These are phyloP conservation scores for Narthecium ossifragum DNA, from an alignment of 106 monocot genomes.

Conservation along the genomic window DNA sequence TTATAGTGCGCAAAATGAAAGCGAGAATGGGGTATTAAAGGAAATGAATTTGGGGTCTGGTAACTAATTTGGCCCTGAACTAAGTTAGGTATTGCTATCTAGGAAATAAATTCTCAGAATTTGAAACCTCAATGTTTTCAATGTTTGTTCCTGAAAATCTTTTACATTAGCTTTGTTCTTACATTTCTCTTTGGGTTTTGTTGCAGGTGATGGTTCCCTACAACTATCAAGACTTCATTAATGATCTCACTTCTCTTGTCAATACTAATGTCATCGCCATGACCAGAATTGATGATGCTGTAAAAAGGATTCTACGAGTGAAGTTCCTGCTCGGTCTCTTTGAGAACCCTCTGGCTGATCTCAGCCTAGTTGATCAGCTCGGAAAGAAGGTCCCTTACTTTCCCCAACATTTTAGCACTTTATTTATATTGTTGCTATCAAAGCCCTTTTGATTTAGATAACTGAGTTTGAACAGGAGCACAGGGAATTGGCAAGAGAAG, in stretches of 20 bases:
- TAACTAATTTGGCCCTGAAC: no score
- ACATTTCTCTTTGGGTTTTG: background rate
- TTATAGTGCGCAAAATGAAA: no score
- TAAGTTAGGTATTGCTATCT: no score
- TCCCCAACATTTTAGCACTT: background rate
- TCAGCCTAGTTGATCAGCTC: conserved; percentile 46
- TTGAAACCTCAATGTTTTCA: no score
- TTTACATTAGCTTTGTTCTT: conserved; percentile 3
- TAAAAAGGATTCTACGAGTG: conserved; percentile 65
- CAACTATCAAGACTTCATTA: conserved; percentile 40
- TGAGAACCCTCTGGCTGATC: conserved; percentile 66
- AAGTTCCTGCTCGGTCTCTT: conserved; percentile 86
- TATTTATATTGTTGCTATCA: background rate
- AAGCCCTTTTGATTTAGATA: background rate
- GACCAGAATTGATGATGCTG: conserved; percentile 80
- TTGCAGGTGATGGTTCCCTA: conserved; percentile 77
- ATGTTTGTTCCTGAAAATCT: background rate
- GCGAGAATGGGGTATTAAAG: no score
- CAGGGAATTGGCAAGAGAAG: conserved; percentile 82
- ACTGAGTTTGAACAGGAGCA: conserved; percentile 50
- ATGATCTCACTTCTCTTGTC: conserved; percentile 37
- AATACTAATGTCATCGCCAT: conserved; percentile 40
- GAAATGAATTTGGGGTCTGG: no score
- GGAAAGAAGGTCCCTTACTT: conserved; percentile 47
- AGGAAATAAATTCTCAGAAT: no score